phyloP scores from a whole-genome alignment of 352 stramenopile genomes.

The Globisporangium paroecandrum region DNA sequence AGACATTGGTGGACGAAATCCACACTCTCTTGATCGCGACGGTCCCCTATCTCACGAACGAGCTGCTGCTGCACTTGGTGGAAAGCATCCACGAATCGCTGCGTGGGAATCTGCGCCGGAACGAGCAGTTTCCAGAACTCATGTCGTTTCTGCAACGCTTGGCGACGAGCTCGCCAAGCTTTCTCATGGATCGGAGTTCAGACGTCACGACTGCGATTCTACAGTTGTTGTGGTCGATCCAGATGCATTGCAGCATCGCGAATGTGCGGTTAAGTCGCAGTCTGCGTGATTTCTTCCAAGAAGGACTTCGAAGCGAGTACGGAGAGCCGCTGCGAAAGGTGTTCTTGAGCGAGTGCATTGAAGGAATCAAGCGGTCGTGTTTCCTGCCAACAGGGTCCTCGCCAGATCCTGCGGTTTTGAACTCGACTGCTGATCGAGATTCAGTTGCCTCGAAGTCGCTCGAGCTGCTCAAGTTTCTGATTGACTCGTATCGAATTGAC shows the following conservation, averaged over 20 bases:
- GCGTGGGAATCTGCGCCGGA: slow-evolving; percentile 42
- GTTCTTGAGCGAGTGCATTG: slow-evolving; percentile 73
- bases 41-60: slow-evolving; percentile 70
- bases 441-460: slow-evolving; percentile 62
- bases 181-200: slow-evolving; percentile 66
- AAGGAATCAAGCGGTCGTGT: slow-evolving; percentile 76
- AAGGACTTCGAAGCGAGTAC: slow-evolving; percentile 70
- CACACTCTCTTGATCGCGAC: slow-evolving; percentile 74
- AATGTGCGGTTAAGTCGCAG: slow-evolving; percentile 60
- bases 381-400: slow-evolving; percentile 26
- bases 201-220: slow-evolving; percentile 65
- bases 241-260: slow-evolving; percentile 63
- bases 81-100: slow-evolving; percentile 61
- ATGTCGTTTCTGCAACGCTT: slow-evolving; percentile 81
- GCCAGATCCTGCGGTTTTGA: slow-evolving; percentile 13
- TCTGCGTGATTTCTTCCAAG: slow-evolving; percentile 77
- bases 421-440: slow-evolving; percentile 29
- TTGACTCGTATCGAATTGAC: slow-evolving; percentile 78
- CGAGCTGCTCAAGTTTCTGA: slow-evolving; percentile 84
- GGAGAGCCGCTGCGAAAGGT: slow-evolving; percentile 61
- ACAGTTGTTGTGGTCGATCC: slow-evolving; percentile 81
- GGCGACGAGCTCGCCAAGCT: slow-evolving; percentile 55
- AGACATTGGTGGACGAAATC: slow-evolving; percentile 80
- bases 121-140: slow-evolving; percentile 63
- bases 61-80: slow-evolving; percentile 66